Evolutionary conservation across 352 stramenopile species (phyloP), one percentile per base, ranked within the genome.

Genomic region (Globisporangium nunn): DNA sequence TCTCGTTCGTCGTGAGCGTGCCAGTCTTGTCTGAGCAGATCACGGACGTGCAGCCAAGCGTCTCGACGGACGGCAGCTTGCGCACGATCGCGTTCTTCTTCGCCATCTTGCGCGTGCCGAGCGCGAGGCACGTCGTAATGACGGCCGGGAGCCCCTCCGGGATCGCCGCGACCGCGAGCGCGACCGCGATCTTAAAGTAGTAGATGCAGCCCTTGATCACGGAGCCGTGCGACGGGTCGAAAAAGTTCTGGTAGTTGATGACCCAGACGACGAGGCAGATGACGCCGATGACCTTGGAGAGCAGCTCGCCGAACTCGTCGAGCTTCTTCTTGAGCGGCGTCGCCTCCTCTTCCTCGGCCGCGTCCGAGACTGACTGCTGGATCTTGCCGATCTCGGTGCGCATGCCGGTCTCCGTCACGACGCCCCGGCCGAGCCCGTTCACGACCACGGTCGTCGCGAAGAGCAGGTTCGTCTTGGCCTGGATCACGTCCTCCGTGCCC

Each of bases 101-200:
- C 35, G 96, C 95, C 96, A 99, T 99, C 54, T 94, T 87, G 51
- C 93, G 77, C 56, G 96, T 98, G 3, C 94, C 95, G 4, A 99
- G 75, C 48, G 89, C 91, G 44, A 99, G 77, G 63, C 96, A 99
- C 54, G 81, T 93, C 3, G 98, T 99, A 65, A 99, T 99, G 12
- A 99, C 96, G 12, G 97, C 96, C 2, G 96, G 96, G 4, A 99
- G 78, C 39, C 98, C 97, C 78, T 99, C 97, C 4, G 98, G 98
- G 60, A 99, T 99, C 4, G 97, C 97, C 1, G 97, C 97, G 0
- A 99, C 98, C 23, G 96, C 98, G 29, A 99, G 79, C 1, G 96
- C 96, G 12, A 99, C 96, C 1, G 97, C 96, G 35, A 99, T 98
- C 75, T 99, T 99, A 56, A 98, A 98, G 84, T 99, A 99, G 79